Conservation (phyloP, 352 stramenopile species). For the Thalassiosira hispida region DNA sequence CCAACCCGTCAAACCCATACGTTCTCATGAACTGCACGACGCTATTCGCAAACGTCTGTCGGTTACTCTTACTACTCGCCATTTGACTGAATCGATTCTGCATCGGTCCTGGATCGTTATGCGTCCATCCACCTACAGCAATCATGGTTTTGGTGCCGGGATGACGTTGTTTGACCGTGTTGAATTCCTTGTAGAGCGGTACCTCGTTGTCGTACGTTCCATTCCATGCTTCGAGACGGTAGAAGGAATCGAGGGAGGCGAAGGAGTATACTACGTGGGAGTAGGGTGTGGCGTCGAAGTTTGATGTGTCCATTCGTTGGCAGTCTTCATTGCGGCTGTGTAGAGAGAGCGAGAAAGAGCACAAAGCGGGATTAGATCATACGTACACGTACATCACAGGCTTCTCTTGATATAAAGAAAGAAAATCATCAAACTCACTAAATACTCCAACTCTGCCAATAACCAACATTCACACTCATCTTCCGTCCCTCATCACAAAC, state of each 20-base stretch:
- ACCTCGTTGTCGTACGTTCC: constrained; percentile 63
- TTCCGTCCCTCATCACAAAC: constrained; percentile 56
- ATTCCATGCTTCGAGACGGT: constrained; percentile 62
- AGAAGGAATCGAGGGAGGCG: constrained; percentile 57
- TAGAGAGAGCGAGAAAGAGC: neutral
- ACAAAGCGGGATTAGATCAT: neutral
- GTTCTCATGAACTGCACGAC: constrained; percentile 59
- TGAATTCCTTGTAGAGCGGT: constrained; percentile 68
- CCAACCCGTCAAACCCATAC: constrained; percentile 70
- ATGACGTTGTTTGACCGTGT: constrained; percentile 60
- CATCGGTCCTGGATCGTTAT: constrained; percentile 66
- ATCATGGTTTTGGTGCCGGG: constrained; percentile 67
- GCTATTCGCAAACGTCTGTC: constrained; percentile 57
- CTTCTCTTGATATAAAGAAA: no score
- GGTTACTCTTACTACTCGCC: constrained; percentile 39
- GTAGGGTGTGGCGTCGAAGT: constrained; percentile 52
- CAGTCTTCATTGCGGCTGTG: constrained; percentile 58
- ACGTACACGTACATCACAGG: no score
- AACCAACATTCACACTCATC: constrained; percentile 65
- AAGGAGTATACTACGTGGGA: constrained; percentile 70
- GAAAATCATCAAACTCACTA: constrained; percentile 45
- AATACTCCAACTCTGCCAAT: constrained; percentile 74
- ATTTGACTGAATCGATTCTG: constrained; percentile 61
- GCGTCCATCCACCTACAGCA: constrained; percentile 63
- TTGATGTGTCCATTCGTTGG: constrained; percentile 58